Percentiles rank a stretch among this genome's conserved stretches.
These are phyloP conservation scores for Lathyrus sativus DNA, from an alignment of 306 rosid genomes.

Conservation along the genomic window DNA sequence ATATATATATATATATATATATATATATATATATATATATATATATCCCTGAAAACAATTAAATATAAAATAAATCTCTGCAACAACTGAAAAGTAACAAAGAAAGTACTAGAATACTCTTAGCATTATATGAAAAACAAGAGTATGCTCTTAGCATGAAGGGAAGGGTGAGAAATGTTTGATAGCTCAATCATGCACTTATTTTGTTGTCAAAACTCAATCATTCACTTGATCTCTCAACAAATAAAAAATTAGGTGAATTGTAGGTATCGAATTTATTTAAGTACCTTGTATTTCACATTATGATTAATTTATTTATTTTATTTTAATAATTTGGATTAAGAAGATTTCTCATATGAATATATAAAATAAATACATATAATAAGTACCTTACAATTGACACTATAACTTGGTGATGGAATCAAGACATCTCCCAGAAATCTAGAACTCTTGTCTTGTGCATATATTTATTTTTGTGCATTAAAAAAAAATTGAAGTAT, in stretches of 20 bases:
- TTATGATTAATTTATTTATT: conserved; percentile 8
- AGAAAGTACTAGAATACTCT: no score
- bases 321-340: conserved; percentile 21
- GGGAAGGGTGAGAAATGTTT: conserved; percentile 30
- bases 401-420: conserved; percentile 50
- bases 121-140: background rate
- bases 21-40: no score
- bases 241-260: conserved; percentile 26
- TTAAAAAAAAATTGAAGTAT: conserved; percentile 25
- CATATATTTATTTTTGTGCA: conserved; percentile 30
- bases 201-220: conserved; percentile 32
- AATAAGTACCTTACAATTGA: conserved; percentile 52
- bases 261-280: conserved; percentile 16
- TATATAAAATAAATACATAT: conserved; percentile 29
- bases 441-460: conserved; percentile 36
- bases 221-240: conserved; percentile 29
- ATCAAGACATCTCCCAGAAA: conserved; percentile 39
- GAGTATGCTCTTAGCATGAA: conserved; percentile 10
- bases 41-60: no score
- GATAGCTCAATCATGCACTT: conserved; percentile 43
- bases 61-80: no score
- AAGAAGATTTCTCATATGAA: background rate
- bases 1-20: no score
- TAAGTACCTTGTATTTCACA: conserved; percentile 30
- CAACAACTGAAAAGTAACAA: no score